phyloP scores from a whole-genome alignment of 1,284 basidiomycete species.

The Leccinum laetum region DNA sequence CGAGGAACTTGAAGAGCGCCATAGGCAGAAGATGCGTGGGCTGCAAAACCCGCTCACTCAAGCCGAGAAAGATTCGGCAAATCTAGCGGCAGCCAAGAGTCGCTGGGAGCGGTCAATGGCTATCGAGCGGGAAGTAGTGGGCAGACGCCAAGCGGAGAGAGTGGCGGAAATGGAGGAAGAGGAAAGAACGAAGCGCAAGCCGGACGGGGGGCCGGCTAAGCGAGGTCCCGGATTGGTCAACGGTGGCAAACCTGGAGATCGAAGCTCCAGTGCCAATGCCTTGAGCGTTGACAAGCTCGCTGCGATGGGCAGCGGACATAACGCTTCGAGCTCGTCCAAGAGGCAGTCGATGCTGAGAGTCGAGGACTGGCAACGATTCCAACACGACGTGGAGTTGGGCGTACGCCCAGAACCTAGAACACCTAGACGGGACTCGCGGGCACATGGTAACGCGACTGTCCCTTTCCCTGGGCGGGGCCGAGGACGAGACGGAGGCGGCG shows the following conservation, averaged over 20 bases:
- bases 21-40: slow-evolving; percentile 75
- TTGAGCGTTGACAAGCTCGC: slow-evolving; percentile 63
- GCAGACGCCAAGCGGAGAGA: slow-evolving; percentile 69
- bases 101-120: slow-evolving; percentile 77
- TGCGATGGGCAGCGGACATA: slow-evolving; percentile 36
- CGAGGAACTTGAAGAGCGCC: slow-evolving; percentile 80
- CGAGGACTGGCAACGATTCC: slow-evolving; percentile 78
- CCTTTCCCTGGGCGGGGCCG: slow-evolving; percentile 46
- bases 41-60: slow-evolving; percentile 74
- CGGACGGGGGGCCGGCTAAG: slow-evolving; percentile 39
- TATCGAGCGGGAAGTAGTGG: slow-evolving; percentile 68
- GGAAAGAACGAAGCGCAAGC: slow-evolving; percentile 45
- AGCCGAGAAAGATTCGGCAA: slow-evolving; percentile 69
- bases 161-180: slow-evolving; percentile 50
- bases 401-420: slow-evolving; percentile 29
- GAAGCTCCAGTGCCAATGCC: slow-evolving; percentile 49
- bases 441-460: slow-evolving; percentile 34
- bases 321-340: slow-evolving; percentile 45
- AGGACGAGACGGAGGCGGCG: slow-evolving; percentile 26
- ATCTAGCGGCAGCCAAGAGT: slow-evolving; percentile 63
- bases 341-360: slow-evolving; percentile 75
- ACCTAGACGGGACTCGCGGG: slow-evolving; percentile 38
- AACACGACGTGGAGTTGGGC: slow-evolving; percentile 49
- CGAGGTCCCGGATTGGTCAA: slow-evolving; percentile 29
- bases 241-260: slow-evolving; percentile 32